phyloP scores from a whole-genome alignment of 1,284 basidiomycete species.

The Schizophyllum commune region DNA sequence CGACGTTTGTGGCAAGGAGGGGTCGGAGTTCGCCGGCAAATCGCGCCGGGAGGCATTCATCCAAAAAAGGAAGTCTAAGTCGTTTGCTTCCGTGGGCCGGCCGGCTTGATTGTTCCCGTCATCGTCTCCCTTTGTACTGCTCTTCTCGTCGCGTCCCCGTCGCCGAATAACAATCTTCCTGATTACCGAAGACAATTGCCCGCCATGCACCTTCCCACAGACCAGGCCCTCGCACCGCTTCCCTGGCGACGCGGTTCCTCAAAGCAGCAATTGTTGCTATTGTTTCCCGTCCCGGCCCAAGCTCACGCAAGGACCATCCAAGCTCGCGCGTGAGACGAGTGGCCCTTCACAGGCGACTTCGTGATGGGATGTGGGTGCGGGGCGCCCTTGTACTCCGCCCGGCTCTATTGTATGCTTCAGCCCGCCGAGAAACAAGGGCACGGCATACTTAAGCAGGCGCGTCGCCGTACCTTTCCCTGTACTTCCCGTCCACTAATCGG shows the following conservation, averaged over 20 bases:
- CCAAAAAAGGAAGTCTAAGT: not conserved
- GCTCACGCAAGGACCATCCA: not conserved
- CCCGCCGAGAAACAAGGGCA: not conserved
- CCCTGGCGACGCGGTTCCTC: not conserved
- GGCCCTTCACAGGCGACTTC: too few relatives aligned
- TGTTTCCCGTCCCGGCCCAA: not conserved
- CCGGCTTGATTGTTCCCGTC: not conserved
- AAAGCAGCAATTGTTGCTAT: not conserved
- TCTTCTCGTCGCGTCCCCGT: not conserved
- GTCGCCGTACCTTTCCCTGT: not conserved
- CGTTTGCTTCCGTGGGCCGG: not conserved
- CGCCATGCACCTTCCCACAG: not conserved
- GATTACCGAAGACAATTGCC: not conserved
- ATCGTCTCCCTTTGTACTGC: not conserved
- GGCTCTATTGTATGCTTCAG: not conserved
- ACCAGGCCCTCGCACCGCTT: not conserved
- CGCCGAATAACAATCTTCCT: too few relatives aligned
- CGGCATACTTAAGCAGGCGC: not conserved
- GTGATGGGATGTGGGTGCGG: too few relatives aligned
- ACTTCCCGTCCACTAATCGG: not conserved
- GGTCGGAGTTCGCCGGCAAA: not conserved
- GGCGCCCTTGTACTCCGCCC: not conserved
- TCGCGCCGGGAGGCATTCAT: not conserved
- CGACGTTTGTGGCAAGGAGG: not conserved
- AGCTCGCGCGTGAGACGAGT: too few relatives aligned